These are phyloP conservation scores for Orbilia javanica DNA, from an alignment of 2,329 filamentous ascomycete species.

Conservation along the genomic window DNA sequence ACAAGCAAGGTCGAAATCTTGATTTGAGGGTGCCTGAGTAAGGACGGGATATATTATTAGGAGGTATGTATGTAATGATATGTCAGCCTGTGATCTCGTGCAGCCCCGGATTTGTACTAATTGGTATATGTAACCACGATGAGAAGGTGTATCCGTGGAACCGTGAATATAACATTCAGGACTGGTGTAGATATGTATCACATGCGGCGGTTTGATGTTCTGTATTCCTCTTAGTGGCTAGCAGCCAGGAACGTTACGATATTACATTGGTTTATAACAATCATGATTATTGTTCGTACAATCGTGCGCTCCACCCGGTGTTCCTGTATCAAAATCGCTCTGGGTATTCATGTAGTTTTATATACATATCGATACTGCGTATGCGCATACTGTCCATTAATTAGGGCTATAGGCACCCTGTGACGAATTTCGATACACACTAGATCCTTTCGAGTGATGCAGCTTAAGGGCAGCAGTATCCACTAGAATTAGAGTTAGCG, in stretches of 20 bases:
- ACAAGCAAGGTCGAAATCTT: background rate
- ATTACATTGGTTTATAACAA: no score
- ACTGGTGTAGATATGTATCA: background rate
- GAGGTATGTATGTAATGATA: background rate
- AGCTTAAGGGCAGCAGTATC: slow-evolving; percentile 38
- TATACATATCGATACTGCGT: no score
- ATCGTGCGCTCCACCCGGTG: no score
- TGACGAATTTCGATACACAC: no score
- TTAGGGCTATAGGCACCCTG: no score
- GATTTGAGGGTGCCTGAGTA: background rate
- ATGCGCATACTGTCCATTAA: no score
- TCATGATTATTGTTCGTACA: no score
- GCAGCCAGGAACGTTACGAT: no score
- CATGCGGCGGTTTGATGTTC: background rate
- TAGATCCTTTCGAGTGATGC: background rate
- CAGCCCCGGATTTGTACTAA: background rate
- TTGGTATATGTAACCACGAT: background rate
- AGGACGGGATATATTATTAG: background rate
- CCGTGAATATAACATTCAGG: background rate
- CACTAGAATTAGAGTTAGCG: background rate
- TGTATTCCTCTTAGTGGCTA: no score
- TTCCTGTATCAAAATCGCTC: no score
- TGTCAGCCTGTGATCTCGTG: slow-evolving; percentile 12
- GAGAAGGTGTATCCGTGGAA: slow-evolving; percentile 9
- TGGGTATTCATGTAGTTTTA: no score